Evolutionary conservation across 2,329 filamentous ascomycete genomes (phyloP).

Genomic region (Fusarium ramigenum): DNA sequence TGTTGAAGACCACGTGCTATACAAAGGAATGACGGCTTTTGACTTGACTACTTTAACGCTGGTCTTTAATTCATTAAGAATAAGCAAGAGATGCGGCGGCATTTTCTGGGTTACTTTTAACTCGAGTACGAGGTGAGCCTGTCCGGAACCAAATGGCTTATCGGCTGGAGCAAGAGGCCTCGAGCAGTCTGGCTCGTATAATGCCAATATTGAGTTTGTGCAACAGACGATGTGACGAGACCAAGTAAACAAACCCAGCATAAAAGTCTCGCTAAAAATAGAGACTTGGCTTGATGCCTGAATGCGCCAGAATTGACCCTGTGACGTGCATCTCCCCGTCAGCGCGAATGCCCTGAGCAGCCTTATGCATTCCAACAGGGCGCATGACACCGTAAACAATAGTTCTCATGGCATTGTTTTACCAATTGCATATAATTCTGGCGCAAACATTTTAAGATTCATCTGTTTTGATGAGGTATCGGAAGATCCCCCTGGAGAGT

Average conservation of each 20-base stretch:
- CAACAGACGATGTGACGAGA: neutral
- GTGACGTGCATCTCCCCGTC: neutral
- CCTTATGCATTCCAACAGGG: neutral
- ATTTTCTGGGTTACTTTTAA: too few relatives aligned
- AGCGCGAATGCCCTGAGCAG: neutral
- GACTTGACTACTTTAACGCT: accelerated
- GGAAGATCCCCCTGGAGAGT: slow-evolving; percentile 14
- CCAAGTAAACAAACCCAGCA: neutral
- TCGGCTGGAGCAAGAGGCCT: neutral
- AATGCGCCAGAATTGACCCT: neutral
- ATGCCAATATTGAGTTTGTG: neutral
- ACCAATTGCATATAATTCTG: neutral
- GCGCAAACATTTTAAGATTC: neutral
- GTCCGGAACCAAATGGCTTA: neutral
- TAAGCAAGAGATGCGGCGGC: neutral
- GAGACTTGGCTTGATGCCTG: neutral
- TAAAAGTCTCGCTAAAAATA: neutral
- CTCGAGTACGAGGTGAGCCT: neutral
- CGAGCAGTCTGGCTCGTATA: neutral
- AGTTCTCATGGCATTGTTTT: neutral
- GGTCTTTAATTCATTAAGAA: too few relatives aligned
- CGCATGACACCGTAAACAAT: neutral
- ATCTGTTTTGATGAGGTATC: slow-evolving; percentile 6
- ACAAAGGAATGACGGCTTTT: neutral
- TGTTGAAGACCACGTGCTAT: neutral